phyloP scores from a whole-genome alignment of 2,329 filamentous ascomycete species.

The Diaporthe citri region DNA sequence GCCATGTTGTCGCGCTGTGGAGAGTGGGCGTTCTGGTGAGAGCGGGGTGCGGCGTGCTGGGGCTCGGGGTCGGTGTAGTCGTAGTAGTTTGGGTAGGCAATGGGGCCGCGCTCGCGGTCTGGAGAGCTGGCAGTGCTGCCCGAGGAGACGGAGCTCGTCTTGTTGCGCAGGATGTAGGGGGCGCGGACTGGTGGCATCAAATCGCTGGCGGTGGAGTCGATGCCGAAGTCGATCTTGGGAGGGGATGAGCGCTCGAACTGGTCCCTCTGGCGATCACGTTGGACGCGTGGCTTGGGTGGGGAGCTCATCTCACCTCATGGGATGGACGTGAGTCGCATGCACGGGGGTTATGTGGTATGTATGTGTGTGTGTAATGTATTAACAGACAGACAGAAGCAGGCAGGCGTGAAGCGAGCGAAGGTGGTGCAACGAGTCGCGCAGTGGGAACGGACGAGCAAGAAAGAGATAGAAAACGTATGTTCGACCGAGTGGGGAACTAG shows the following conservation, averaged over 20 bases:
- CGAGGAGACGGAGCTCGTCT: conserved; percentile 31
- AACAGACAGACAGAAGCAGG: neutral
- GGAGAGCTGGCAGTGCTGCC: conserved; percentile 8
- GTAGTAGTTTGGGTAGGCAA: conserved; percentile 38
- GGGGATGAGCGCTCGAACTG: conserved; percentile 34
- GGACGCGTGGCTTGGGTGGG: conserved; percentile 37
- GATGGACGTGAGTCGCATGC: conserved; percentile 9
- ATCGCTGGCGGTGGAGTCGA: conserved; percentile 22
- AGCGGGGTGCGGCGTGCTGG: neutral
- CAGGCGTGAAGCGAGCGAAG: conserved; percentile 7
- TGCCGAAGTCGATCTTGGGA: conserved; percentile 32
- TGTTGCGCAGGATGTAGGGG: conserved; percentile 16
- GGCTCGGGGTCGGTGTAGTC: conserved; percentile 35
- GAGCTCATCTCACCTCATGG: conserved; percentile 37
- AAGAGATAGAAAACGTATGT: neutral
- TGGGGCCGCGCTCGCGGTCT: neutral
- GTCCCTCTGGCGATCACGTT: conserved; percentile 37
- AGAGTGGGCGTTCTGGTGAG: neutral
- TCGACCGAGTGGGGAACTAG: neutral
- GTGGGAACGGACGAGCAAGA: neutral
- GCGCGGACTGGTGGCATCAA: conserved; percentile 17
- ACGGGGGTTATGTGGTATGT: neutral
- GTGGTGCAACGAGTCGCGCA: conserved; percentile 13
- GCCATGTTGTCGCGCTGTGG: conserved; percentile 16
- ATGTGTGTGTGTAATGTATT: neutral